phyloP scores from a whole-genome alignment of 1,284 basidiomycete species.

The Microbotryum scabiosae region DNA sequence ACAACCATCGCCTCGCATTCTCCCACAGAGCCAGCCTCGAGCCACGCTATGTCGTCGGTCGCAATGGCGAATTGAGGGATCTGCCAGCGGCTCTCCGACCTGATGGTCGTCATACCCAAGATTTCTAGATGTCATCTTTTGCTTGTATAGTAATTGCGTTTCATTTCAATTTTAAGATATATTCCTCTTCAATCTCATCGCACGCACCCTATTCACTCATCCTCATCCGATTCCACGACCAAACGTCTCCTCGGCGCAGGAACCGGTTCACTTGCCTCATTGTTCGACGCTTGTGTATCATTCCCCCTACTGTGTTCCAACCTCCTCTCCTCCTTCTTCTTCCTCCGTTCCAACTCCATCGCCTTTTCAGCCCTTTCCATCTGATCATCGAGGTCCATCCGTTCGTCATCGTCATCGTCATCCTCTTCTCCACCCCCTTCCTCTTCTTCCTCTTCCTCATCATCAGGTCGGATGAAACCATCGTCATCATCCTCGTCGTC shows the following conservation, averaged over 20 bases:
- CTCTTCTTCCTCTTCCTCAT: conserved; percentile 9
- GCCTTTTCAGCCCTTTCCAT: conserved; percentile 37
- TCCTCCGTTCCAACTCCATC: conserved; percentile 31
- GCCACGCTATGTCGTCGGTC: conserved; percentile 16
- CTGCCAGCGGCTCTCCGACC: conserved; percentile 18
- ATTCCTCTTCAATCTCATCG: too few relatives aligned
- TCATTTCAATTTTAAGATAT: too few relatives aligned
- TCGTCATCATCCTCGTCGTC: conserved; percentile 28
- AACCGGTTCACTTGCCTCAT: conserved; percentile 1
- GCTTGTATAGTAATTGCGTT: too few relatives aligned
- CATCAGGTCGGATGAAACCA: conserved; percentile 11
- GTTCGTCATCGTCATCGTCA: conserved; percentile 14
- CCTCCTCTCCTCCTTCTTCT: conserved; percentile 31
- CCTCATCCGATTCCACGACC: conserved; percentile 28
- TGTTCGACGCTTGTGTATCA: conserved; percentile 4
- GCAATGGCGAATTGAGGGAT: conserved; percentile 19
- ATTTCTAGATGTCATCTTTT: too few relatives aligned
- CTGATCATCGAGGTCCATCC: conserved; percentile 32
- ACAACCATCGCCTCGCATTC: too few relatives aligned
- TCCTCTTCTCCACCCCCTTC: conserved; percentile 19
- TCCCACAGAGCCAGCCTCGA: conserved; percentile 12
- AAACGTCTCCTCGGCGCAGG: conserved; percentile 11
- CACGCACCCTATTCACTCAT: not conserved
- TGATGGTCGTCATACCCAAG: too few relatives aligned
- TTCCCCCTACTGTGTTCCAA: conserved; percentile 17